A percentile compares a stretch with the other conserved stretches of the same genome.
Evolutionary conservation across 805 yeast species (phyloP).

Genomic region (Sungouiella blattae): DNA sequence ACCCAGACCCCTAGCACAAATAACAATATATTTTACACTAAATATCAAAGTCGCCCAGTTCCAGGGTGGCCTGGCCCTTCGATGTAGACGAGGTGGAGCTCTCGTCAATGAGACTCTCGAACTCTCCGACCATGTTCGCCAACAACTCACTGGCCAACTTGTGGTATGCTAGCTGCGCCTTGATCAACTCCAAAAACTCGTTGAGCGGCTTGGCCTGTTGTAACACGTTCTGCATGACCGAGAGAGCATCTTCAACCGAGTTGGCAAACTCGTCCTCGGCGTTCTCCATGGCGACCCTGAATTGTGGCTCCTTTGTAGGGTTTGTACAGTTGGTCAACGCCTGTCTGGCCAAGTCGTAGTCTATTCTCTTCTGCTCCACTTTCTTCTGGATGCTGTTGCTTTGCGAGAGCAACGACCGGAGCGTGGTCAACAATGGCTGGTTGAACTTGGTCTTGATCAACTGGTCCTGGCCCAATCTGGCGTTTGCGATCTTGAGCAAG

Average conservation of each 20-base stretch:
- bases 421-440: slow-evolving; percentile 57
- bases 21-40: slow-evolving; percentile 4
- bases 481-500: slow-evolving; percentile 74
- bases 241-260: slow-evolving; percentile 83
- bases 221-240: slow-evolving; percentile 76
- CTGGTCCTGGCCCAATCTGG: slow-evolving; percentile 78
- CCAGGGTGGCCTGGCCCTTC: slow-evolving; percentile 12
- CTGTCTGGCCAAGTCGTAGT: slow-evolving; percentile 72
- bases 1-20: not conserved
- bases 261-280: slow-evolving; percentile 89
- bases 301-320: slow-evolving; percentile 60
- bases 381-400: slow-evolving; percentile 67
- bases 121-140: slow-evolving; percentile 58
- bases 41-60: slow-evolving; percentile 25
- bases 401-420: slow-evolving; percentile 56
- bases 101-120: slow-evolving; percentile 60
- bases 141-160: slow-evolving; percentile 69
- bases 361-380: slow-evolving; percentile 74
- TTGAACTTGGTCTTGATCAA: slow-evolving; percentile 68
- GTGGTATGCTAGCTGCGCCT: slow-evolving; percentile 79
- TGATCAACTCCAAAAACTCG: slow-evolving; percentile 63
- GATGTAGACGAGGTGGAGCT: slow-evolving; percentile 14
- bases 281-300: slow-evolving; percentile 73
- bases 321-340: slow-evolving; percentile 38
- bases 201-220: slow-evolving; percentile 66